phyloP scores from a whole-genome alignment of 805 yeast genomes.

The Candida sonorensis region DNA sequence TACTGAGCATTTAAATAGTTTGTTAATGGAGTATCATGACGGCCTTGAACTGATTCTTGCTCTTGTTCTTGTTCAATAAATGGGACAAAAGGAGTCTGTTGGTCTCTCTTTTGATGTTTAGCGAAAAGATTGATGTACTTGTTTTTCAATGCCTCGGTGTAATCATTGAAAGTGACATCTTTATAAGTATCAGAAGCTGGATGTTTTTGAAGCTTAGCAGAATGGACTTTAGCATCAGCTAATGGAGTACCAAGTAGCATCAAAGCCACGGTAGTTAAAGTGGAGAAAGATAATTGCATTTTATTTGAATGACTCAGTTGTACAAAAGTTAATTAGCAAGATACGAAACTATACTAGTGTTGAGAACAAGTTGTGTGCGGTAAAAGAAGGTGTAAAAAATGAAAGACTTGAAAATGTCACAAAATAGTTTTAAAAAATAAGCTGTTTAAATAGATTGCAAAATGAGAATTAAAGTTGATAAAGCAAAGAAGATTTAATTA shows the following conservation, averaged over 20 bases:
- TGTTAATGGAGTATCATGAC: slow-evolving; percentile 77
- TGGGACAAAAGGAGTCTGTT: slow-evolving; percentile 33
- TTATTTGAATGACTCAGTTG: no score
- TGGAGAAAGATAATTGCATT: slow-evolving; percentile 28
- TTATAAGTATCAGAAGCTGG: slow-evolving; percentile 41
- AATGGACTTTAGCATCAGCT: slow-evolving; percentile 39
- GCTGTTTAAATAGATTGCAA: no score
- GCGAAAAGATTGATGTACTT: slow-evolving; percentile 40
- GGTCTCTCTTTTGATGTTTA: slow-evolving; percentile 19
- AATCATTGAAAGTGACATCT: slow-evolving; percentile 38
- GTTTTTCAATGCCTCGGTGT: slow-evolving; percentile 40
- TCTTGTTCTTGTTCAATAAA: slow-evolving; percentile 26
- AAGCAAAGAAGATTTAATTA: no score
- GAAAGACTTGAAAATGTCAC: no score
- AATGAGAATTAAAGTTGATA: no score
- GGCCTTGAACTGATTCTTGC: slow-evolving; percentile 22
- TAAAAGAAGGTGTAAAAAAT: no score
- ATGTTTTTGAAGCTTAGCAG: slow-evolving; percentile 40
- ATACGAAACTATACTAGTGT: not conserved
- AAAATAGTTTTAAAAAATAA: no score
- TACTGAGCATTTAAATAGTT: slow-evolving; percentile 96
- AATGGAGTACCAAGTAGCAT: slow-evolving; percentile 22
- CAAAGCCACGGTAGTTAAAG: slow-evolving; percentile 38
- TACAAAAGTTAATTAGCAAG: no score
- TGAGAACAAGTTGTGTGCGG: no score